Evolutionary conservation across 2,329 filamentous ascomycete genomes (phyloP).

Genomic region (Rutstroemia sp.): DNA sequence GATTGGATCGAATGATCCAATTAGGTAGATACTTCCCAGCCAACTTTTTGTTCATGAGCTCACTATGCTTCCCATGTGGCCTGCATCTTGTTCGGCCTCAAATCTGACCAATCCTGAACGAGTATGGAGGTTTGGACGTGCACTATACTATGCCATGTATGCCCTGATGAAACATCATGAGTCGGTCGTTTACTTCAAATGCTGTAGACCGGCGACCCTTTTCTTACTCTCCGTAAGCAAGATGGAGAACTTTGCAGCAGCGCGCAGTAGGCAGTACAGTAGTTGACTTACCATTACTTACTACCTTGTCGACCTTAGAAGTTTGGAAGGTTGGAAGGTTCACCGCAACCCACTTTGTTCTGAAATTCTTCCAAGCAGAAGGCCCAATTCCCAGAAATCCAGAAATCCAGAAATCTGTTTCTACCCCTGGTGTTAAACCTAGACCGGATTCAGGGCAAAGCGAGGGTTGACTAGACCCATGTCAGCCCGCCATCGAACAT

Average conservation of each 20-base stretch:
- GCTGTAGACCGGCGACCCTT: background rate
- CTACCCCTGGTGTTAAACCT: constrained; percentile 7
- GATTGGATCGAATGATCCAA: constrained; percentile 5
- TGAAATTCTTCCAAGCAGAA: constrained; percentile 3
- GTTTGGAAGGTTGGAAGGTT: constrained; percentile 1
- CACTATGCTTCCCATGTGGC: constrained; percentile 3
- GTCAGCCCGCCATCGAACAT: constrained; percentile 2
- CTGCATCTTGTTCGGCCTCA: constrained; percentile 1
- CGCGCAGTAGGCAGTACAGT: background rate
- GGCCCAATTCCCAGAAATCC: background rate
- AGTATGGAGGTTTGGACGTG: background rate
- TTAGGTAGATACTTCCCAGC: background rate
- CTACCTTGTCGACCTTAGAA: background rate
- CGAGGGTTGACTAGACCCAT: background rate
- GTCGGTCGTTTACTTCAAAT: constrained; percentile 4
- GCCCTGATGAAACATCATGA: constrained; percentile 14
- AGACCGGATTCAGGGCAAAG: constrained; percentile 5
- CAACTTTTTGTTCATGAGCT: constrained; percentile 8
- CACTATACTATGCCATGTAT: constrained; percentile 1
- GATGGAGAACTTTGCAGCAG: background rate
- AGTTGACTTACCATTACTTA: no score
- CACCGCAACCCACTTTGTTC: constrained; percentile 9
- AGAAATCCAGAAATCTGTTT: constrained; percentile 15
- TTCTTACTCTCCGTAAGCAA: background rate
- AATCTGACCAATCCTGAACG: constrained; percentile 3